A percentile compares a stretch with the other conserved stretches of the same genome.
phyloP scores from a whole-genome alignment of 2,329 filamentous ascomycete species.

The Diaporthe aspalathi region DNA sequence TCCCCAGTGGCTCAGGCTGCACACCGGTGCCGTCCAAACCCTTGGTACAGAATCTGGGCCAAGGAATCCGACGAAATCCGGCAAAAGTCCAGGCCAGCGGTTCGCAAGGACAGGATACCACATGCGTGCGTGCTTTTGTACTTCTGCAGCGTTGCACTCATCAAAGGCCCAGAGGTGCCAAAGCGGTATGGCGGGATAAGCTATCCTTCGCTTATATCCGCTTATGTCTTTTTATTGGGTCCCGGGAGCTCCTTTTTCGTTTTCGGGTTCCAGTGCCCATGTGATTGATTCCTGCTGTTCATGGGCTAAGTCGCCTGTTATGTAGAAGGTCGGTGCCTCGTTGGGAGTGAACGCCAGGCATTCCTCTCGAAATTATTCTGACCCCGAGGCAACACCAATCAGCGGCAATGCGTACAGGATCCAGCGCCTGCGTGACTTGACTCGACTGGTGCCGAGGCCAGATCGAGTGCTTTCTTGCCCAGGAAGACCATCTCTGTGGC shows the following conservation, averaged over 20 bases:
- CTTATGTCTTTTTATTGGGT: conserved; percentile 10
- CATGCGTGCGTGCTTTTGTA: not conserved
- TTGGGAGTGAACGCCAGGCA: not conserved
- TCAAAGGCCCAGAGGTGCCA: not conserved
- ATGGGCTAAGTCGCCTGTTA: not conserved
- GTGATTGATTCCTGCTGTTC: conserved; percentile 1
- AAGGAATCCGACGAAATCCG: not conserved
- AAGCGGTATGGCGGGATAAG: conserved; percentile 20
- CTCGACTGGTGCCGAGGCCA: not conserved
- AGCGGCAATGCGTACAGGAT: not conserved
- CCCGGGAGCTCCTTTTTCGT: conserved; percentile 1
- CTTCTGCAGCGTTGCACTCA: conserved; percentile 11
- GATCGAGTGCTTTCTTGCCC: not conserved
- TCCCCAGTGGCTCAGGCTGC: not conserved
- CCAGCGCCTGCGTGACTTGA: conserved; percentile 5
- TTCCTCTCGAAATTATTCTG: not conserved
- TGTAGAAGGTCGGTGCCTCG: not conserved
- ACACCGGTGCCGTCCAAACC: not conserved
- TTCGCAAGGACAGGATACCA: conserved; percentile 1
- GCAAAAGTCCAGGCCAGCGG: not conserved
- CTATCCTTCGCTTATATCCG: conserved; percentile 13
- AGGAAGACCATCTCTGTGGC: not conserved
- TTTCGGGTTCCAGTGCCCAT: not conserved
- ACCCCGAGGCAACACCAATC: not conserved
- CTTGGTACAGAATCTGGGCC: conserved; percentile 8